Conservation (phyloP, 768 basidiomycete genomes). For the Udeniomyces megalosporus region DNA sequence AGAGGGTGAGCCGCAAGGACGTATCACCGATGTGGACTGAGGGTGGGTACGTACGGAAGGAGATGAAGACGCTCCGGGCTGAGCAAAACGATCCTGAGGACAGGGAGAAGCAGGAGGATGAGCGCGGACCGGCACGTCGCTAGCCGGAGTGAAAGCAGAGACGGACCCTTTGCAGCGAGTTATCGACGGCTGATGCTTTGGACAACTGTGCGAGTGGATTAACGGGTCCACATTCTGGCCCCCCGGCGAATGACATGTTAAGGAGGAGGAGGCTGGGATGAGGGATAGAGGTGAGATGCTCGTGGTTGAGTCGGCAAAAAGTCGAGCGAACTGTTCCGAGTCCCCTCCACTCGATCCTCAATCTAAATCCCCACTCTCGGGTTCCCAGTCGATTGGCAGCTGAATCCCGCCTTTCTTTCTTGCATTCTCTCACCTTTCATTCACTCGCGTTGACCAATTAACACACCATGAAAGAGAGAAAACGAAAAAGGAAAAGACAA, state of each 20-base stretch:
- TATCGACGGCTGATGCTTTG: constrained; percentile 1
- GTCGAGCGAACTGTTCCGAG: too few species aligned
- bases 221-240: constrained; percentile 7
- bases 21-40: background rate
- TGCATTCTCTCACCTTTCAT: too few species aligned
- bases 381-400: too few species aligned
- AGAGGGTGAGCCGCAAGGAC: background rate
- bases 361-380: too few species aligned
- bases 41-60: background rate
- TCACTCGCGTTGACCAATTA: too few species aligned
- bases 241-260: background rate
- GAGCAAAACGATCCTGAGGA: background rate
- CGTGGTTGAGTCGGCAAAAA: too few species aligned
- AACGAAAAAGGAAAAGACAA: background rate
- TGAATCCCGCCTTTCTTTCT: too few species aligned
- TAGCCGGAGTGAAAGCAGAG: background rate
- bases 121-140: background rate
- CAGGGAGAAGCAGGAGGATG: background rate
- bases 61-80: background rate
- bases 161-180: background rate
- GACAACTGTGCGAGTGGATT: constrained; percentile 7
- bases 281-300: background rate
- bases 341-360: too few species aligned
- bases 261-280: too few species aligned
- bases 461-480: background rate